Conservation (phyloP, 192 early-diverging fungal genomes). For the Coemansia sp. region DNA sequence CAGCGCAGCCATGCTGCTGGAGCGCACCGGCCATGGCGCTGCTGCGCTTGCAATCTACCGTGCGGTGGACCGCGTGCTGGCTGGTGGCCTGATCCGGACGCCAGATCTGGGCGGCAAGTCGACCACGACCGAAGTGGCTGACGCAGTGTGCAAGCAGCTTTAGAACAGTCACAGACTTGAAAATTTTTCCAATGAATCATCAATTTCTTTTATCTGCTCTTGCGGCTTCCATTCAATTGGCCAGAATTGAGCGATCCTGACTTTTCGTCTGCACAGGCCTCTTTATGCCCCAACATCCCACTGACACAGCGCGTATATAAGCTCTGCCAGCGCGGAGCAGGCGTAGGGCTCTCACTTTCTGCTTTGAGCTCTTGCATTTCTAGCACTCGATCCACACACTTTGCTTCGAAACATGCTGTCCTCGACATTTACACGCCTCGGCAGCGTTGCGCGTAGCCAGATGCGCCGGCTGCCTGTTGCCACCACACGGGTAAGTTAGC, state of each 20-base stretch:
- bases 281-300: constrained; percentile 6
- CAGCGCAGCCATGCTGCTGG: constrained; percentile 88
- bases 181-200: constrained; percentile 14
- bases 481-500: constrained; percentile 36
- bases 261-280: constrained; percentile 6
- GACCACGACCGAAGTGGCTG: constrained; percentile 78
- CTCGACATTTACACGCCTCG: constrained; percentile 26
- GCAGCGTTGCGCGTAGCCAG: constrained; percentile 34
- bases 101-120: constrained; percentile 88
- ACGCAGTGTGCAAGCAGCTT: constrained; percentile 73
- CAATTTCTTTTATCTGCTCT: background rate
- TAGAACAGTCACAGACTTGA: constrained; percentile 25
- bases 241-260: constrained; percentile 8
- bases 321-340: background rate
- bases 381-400: background rate
- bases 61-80: constrained; percentile 82
- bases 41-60: constrained; percentile 79
- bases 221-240: constrained; percentile 9
- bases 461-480: constrained; percentile 17
- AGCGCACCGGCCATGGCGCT: constrained; percentile 71
- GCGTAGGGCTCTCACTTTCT: background rate
- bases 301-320: background rate
- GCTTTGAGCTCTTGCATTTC: background rate
- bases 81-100: constrained; percentile 64
- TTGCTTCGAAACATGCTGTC: constrained; percentile 28